A percentile compares a stretch with the other conserved stretches of the same genome.
Evolutionary conservation across 768 basidiomycete genomes (phyloP).

Genomic region (Terana coerulea): DNA sequence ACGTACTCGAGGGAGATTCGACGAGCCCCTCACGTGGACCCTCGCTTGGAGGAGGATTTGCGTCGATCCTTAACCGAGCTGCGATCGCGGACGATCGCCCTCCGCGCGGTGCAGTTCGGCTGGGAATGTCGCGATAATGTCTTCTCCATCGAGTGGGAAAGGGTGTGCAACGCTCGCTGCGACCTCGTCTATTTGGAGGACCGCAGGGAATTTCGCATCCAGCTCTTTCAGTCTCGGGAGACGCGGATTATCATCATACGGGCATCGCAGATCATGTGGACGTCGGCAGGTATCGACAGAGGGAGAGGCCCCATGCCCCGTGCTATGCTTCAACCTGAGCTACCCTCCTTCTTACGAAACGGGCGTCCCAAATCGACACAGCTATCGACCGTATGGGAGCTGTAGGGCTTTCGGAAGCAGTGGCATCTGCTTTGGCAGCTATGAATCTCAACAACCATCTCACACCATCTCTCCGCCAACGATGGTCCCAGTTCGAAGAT

Average conservation of each 20-base stretch:
- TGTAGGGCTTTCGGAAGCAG: too few species aligned
- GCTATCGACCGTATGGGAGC: not conserved
- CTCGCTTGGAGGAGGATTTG: conserved; percentile 30
- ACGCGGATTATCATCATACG: conserved; percentile 34
- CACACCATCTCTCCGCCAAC: conserved; percentile 26
- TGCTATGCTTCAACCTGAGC: conserved; percentile 35
- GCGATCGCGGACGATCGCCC: conserved; percentile 2
- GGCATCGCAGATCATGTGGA: conserved; percentile 38
- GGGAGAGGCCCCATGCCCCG: not conserved
- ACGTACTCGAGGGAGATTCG: conserved; percentile 33
- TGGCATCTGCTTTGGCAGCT: not conserved
- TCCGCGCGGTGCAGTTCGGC: conserved; percentile 45
- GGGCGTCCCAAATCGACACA: not conserved
- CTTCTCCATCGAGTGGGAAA: conserved; percentile 59
- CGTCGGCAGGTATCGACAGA: conserved; percentile 32
- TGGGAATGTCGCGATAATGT: conserved; percentile 55
- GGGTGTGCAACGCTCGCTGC: conserved; percentile 21
- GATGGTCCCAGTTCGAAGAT: conserved; percentile 23
- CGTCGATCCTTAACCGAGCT: conserved; percentile 22
- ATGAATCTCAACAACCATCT: too few species aligned
- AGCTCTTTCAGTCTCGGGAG: conserved; percentile 17
- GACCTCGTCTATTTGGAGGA: conserved; percentile 36
- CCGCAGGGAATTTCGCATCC: conserved; percentile 45
- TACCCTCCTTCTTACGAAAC: conserved; percentile 37
- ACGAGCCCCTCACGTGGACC: conserved; percentile 38